Percentiles rank a stretch among this genome's conserved stretches.
Conservation (phyloP, 768 basidiomycete genomes). For the Suillus fuscotomentosus region DNA sequence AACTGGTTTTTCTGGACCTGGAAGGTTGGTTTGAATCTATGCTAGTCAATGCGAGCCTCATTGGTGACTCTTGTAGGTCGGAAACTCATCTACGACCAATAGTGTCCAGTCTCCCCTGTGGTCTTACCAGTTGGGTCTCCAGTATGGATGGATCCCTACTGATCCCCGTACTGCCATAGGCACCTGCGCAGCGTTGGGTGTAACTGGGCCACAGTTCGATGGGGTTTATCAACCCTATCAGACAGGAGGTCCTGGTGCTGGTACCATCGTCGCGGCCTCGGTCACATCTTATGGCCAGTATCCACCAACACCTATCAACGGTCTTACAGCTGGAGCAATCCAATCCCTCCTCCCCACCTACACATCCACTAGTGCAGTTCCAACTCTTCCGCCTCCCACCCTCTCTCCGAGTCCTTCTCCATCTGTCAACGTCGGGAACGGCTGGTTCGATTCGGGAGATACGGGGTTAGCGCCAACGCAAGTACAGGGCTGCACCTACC, state of each 20-base stretch:
- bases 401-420: constrained; percentile 41
- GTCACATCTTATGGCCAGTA: constrained; percentile 45
- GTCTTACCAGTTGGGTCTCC: constrained; percentile 69
- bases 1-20: constrained; percentile 82
- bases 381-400: constrained; percentile 55
- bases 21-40: constrained; percentile 45
- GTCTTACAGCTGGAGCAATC: constrained; percentile 36
- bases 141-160: constrained; percentile 74
- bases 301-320: constrained; percentile 53
- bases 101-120: constrained; percentile 56
- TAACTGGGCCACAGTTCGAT: constrained; percentile 41
- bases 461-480: constrained; percentile 53
- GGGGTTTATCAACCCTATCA: constrained; percentile 61
- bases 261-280: constrained; percentile 42
- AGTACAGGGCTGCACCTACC: constrained; percentile 64
- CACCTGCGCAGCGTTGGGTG: constrained; percentile 57
- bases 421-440: constrained; percentile 45
- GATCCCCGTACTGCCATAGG: constrained; percentile 72
- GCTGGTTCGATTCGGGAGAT: constrained; percentile 58
- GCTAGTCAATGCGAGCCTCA: background rate
- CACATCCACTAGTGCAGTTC: constrained; percentile 56
- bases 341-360: constrained; percentile 54
- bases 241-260: constrained; percentile 62
- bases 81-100: constrained; percentile 49
- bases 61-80: constrained; percentile 39